These are phyloP conservation scores for Themeda triandra DNA, from an alignment of 176 grass and related monocot species.

Conservation along the genomic window DNA sequence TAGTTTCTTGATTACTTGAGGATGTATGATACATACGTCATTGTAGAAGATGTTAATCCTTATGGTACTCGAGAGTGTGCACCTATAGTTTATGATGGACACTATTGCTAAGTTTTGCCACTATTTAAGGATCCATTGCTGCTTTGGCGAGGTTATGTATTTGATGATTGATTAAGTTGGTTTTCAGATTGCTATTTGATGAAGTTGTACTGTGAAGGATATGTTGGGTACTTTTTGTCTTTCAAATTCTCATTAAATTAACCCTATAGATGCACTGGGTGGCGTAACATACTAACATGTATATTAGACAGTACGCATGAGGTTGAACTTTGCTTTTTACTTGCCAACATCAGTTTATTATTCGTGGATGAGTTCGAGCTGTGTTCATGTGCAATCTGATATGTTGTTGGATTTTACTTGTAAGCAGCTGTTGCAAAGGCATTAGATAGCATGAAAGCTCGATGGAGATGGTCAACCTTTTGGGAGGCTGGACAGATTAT, in stretches of 20 bases:
- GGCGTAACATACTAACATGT: not conserved
- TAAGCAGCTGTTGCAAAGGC: constrained; percentile 62
- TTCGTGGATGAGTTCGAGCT: not conserved
- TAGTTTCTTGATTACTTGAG: not conserved
- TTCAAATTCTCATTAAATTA: not conserved
- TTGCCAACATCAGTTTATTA: not conserved
- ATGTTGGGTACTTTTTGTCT: not conserved
- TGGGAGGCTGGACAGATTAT: constrained; percentile 94
- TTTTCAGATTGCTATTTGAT: not conserved
- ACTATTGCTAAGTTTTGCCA: not conserved
- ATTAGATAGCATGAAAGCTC: constrained; percentile 59
- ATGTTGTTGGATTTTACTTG: not conserved
- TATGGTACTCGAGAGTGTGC: not conserved
- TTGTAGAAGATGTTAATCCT: not conserved
- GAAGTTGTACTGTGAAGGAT: not conserved
- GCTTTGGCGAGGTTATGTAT: not conserved
- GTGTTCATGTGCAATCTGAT: not conserved
- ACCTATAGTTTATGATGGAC: not conserved
- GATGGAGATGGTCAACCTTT: constrained; percentile 68
- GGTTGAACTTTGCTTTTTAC: not conserved
- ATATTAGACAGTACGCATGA: not conserved
- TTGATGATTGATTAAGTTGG: not conserved
- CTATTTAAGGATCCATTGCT: not conserved
- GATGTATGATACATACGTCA: not conserved
- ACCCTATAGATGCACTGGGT: not conserved